phyloP scores from a whole-genome alignment of 345 rosid species.

The Euphorbia peplus region DNA sequence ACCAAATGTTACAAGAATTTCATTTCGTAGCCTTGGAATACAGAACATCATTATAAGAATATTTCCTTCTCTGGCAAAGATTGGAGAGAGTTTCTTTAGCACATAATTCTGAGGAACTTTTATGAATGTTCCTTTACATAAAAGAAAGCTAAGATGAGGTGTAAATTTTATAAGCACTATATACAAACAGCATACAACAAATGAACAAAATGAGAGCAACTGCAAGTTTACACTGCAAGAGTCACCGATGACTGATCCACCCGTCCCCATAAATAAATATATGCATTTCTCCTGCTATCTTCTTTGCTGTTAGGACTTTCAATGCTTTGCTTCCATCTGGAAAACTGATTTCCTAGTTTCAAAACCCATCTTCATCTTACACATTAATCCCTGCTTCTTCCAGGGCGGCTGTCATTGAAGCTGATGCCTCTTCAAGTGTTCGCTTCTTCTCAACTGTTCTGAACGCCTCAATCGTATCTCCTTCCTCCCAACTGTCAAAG shows the following conservation, averaged over 20 bases:
- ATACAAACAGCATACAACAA: slow-evolving; percentile 31
- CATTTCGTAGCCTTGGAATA: not conserved
- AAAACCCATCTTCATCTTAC: slow-evolving; percentile 20
- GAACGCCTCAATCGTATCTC: slow-evolving; percentile 72
- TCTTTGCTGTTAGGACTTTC: not conserved
- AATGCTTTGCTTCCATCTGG: slow-evolving; percentile 1
- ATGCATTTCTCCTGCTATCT: not conserved
- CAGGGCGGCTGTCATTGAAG: slow-evolving; percentile 83
- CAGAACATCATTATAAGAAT: not conserved
- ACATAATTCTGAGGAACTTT: slow-evolving; percentile 26
- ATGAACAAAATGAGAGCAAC: slow-evolving; percentile 16
- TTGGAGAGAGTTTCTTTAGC: slow-evolving; percentile 16
- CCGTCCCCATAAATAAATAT: not conserved
- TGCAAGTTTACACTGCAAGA: no score
- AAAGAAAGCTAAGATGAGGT: slow-evolving; percentile 7
- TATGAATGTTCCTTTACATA: slow-evolving; percentile 16
- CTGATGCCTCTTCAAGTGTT: slow-evolving; percentile 95
- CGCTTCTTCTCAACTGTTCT: slow-evolving; percentile 70
- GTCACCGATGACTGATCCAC: no score
- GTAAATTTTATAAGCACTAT: slow-evolving; percentile 13
- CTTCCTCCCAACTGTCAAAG: slow-evolving; percentile 73
- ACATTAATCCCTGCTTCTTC: slow-evolving; percentile 55
- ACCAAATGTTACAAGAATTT: no score
- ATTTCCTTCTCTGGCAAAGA: not conserved
- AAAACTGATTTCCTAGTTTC: not conserved